A percentile compares a stretch with the other conserved stretches of the same genome.
Conservation (phyloP, 2,329 filamentous ascomycete species). For the Sarocladiaceae sp. region DNA sequence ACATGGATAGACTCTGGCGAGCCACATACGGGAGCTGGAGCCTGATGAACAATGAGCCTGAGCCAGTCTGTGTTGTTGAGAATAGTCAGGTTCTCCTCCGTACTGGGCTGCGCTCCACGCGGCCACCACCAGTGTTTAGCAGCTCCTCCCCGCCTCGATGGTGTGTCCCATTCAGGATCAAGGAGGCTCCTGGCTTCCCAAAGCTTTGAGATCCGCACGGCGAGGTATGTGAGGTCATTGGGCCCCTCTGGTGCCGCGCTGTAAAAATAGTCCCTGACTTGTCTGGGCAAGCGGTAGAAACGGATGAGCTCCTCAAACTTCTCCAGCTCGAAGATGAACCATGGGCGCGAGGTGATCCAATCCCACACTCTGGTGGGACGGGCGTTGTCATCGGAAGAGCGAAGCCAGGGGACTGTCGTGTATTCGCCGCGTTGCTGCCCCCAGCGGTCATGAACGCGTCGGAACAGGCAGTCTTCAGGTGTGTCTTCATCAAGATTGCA, state of each 20-base stretch:
- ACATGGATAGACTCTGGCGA: no score
- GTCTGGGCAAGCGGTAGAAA: neutral
- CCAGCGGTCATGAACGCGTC: no score
- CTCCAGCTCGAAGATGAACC: neutral
- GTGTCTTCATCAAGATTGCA: no score
- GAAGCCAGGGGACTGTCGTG: no score
- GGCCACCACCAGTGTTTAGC: neutral
- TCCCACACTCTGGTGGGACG: neutral
- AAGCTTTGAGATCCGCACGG: neutral
- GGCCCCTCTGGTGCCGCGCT: neutral
- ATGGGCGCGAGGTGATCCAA: neutral
- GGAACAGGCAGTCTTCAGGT: no score
- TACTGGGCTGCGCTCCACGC: neutral
- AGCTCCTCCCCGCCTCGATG: neutral
- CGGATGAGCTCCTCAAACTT: neutral
- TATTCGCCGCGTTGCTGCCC: no score
- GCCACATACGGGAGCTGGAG: no score
- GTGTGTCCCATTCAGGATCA: neutral
- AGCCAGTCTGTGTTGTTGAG: neutral
- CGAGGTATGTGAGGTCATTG: neutral
- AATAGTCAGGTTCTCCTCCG: neutral
- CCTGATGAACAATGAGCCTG: neutral
- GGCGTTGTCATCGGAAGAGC: no score
- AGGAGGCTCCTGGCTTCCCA: neutral
- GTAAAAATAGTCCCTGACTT: neutral